Conservation (phyloP, 192 early-diverging fungal genomes). For the Podila minutissima region DNA sequence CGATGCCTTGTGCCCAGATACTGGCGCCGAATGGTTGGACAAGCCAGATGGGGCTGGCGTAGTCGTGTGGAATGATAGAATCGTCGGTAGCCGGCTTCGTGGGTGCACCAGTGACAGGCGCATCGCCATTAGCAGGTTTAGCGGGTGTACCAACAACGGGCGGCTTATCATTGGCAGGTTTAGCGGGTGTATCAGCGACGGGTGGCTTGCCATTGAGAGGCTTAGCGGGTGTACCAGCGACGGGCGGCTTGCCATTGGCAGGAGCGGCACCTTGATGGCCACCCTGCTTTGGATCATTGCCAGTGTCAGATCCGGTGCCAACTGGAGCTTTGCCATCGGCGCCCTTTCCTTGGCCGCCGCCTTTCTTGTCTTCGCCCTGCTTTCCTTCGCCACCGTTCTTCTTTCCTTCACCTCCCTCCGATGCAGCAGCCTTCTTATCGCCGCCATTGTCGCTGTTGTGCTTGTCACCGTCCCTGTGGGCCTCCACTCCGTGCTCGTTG, state of each 20-base stretch:
- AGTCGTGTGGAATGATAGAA: not conserved
- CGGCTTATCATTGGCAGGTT: not conserved
- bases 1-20: constrained; percentile 35
- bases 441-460: not conserved
- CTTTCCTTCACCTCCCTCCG: not conserved
- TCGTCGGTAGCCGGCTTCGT: not conserved
- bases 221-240: not conserved
- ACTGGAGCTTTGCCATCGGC: not conserved
- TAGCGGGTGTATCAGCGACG: not conserved
- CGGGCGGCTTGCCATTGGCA: not conserved
- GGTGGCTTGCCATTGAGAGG: not conserved
- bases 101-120: not conserved
- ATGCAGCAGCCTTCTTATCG: not conserved
- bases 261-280: not conserved
- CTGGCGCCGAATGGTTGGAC: constrained; percentile 34
- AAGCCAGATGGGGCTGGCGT: constrained; percentile 21
- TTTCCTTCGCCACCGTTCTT: not conserved
- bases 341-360: not conserved
- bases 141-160: not conserved
- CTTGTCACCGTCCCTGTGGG: constrained; percentile 3
- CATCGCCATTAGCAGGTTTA: not conserved
- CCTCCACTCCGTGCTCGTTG: not conserved
- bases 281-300: not conserved
- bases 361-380: not conserved
- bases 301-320: not conserved